Evolutionary conservation across 2,329 filamentous ascomycete species (phyloP), one percentile per base, ranked within the genome.

Genomic region (Gremmenia infestans): DNA sequence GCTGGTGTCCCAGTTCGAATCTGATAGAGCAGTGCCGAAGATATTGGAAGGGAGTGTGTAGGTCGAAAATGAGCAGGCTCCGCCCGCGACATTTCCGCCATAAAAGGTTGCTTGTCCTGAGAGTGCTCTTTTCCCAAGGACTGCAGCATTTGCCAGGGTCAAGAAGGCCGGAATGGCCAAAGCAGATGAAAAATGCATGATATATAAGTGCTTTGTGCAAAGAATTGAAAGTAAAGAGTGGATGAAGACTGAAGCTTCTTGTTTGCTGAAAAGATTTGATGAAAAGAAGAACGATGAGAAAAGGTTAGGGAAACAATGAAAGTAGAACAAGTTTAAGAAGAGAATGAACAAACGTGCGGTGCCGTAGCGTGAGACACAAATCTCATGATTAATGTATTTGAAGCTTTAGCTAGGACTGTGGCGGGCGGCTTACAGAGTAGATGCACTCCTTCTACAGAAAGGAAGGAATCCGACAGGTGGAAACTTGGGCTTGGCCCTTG

Each of bases 1-100:
- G 2, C 78, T 76, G 52, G 68, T 71, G 50, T 76, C 70, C 85
- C 85, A 88, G 62, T 77, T 79, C 3, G 75, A 72, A 40, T 77
- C 77, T 0, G 83, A 82, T 50, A 84, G 76, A 1, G 86, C 85
- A 9, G 83, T 84, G 54, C 86, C 85, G 63, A 74, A 81, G 54
- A 87, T 70, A 12, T 74, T 73, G 11, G 77, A 73, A 6, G 85
- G 83, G 25, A 88, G 72, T 2, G 77, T 83, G 72, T 86, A 87
- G 50, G 77, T 80, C 7, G 75, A 74, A 74, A 88, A 87, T 12
- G 79, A 82, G 71, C 85, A 89, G 56, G 76, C 78, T 59, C 85
- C 85, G 40, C 83, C 83, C 5, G 71, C 68, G 2, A 83, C 67
- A 66, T 82, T 80, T 32, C 81, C 80, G 35, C 77, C 76, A 64